Evolutionary conservation across 2,329 filamentous ascomycete species (phyloP), one percentile per base, ranked within the genome.

Genomic region (Plectosphaerella cucumerina): DNA sequence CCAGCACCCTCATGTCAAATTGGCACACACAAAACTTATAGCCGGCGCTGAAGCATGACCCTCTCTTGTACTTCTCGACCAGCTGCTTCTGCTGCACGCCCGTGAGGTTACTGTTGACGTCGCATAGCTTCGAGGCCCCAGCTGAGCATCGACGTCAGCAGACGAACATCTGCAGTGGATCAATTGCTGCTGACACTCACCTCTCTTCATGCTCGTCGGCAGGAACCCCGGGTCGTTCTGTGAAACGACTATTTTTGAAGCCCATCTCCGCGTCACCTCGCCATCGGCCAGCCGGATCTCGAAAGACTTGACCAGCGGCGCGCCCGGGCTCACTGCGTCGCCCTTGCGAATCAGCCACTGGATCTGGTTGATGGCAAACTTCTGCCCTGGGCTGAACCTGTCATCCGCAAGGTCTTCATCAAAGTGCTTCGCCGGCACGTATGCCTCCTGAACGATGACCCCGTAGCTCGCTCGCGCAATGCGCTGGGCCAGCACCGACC

Each of bases 1-100:
- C 74, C 34, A 81, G 68, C 4, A 81, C 78, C 50, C 79, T 73
- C 0, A 84, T 72, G 47, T 80, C 76, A 48, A 75, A 75, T 6
- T 62, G 62, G 44, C 68, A 72, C 4, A 71, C 55, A 42, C 69
- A 74, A 49, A 65, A 75, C 37, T 61, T 67, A 47, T 64, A 61
- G 9, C 70, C 65, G 15, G 60, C 61, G 8, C 58, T 58, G 48
- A 70, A 67, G 17, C 67, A 64, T 0, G 59, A 62, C 2, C 63
- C 58, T 4, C 66, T 54, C 44, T 71, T 70, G 43, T 70, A 58
- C 52, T 69, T 72, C 34, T 62, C 55, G 0, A 68, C 55, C 18
- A 75, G 63, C 43, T 74, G 65, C 14, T 65, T 56, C 47, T 74
- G 65, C 22, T 65, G 56, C 4, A 75, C 61, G 1, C 68, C 70